Base-by-base conservation (phyloP, 148 eudicot species). In the Persicaria tinctoria region DNA sequence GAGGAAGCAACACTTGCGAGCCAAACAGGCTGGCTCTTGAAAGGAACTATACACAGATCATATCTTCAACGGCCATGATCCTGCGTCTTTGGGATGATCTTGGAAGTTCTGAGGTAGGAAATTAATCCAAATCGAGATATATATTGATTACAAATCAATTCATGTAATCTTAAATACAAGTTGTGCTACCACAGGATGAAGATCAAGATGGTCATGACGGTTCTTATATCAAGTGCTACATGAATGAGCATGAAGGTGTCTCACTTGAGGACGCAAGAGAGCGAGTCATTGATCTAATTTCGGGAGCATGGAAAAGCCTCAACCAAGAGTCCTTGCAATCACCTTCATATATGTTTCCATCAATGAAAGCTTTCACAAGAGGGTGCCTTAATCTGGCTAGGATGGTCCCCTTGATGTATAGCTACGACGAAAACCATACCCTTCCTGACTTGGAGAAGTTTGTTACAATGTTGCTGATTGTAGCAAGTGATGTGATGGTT, bases 41-140 rank as follows among this genome's bases (percentile, higher is more conserved):
- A 44, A 68, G 76, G 20, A 70, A 72, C 11, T 77, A 70, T 59
- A 77, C 82, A 2, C 20, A 38, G 10, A 82, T 90, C 48, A 74
- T 76, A 8, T 72, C 86, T n/a, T 85, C 78, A 12, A 49, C 72
- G 5, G 96, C 88, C 16, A 80, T 83, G 49, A 85, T 92, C 78
- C 82, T 86, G 73, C 91, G 96, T 17, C 92, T 92, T 76, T 88
- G 80, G 83, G 89, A 92, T 76, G 94, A 66, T 66, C 70, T 60
- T 14, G 70, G 70, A 66, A 66, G 48, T 66, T 66, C 20, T 1
- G 48, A 66, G 70, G 70, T 66, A 66, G 17, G 27, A 63, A 44
- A 17, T 18, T 66, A 14, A 14, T 13, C 70, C 41, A 60, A 7
- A 17, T 57, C 5, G 8, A 18, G 8, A 0, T 17, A 56, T 17